A percentile compares a stretch with the other conserved stretches of the same genome.
phyloP scores from a whole-genome alignment of 352 stramenopile species.

The Phytophthora quininea region DNA sequence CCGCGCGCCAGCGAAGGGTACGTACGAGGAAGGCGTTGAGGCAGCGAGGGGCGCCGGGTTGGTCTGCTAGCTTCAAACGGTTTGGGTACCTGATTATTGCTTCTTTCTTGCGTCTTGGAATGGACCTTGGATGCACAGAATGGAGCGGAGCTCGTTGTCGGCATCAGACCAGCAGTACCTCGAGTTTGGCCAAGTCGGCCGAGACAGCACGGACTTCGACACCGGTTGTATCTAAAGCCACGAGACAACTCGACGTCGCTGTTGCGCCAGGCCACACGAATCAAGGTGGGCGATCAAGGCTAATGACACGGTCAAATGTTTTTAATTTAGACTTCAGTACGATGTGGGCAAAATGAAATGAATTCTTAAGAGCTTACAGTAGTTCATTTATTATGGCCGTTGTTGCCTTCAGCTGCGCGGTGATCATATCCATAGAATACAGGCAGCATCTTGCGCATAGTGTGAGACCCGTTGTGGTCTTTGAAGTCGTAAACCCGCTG shows the following conservation, averaged over 20 bases:
- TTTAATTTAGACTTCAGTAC: slow-evolving; percentile 42
- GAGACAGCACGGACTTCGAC: slow-evolving; percentile 47
- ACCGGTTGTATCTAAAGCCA: slow-evolving; percentile 43
- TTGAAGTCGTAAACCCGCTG: slow-evolving; percentile 80
- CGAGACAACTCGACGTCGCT: slow-evolving; percentile 12
- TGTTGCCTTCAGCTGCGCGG: slow-evolving; percentile 4
- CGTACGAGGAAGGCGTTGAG: slow-evolving; percentile 42
- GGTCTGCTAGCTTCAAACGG: slow-evolving; percentile 25
- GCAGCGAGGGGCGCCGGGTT: slow-evolving; percentile 22
- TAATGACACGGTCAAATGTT: slow-evolving; percentile 24
- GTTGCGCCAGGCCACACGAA: background rate
- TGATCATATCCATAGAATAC: slow-evolving; percentile 67
- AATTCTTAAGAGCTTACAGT: slow-evolving; percentile 41
- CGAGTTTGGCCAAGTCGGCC: slow-evolving; percentile 35
- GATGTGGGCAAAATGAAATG: slow-evolving; percentile 41
- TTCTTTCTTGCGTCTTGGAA: slow-evolving; percentile 34
- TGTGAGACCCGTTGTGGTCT: slow-evolving; percentile 59
- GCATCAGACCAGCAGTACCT: slow-evolving; percentile 31
- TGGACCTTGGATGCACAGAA: slow-evolving; percentile 32
- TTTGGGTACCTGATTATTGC: slow-evolving; percentile 32
- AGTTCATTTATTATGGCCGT: background rate
- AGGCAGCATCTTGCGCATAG: slow-evolving; percentile 72
- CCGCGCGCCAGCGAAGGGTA: slow-evolving; percentile 41
- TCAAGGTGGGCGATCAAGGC: slow-evolving; percentile 30
- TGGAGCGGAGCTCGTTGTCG: slow-evolving; percentile 30